Evolutionary conservation across 2,329 filamentous ascomycete species (phyloP), one percentile per base, ranked within the genome.

Genomic region (Cladosporium oxysporum): DNA sequence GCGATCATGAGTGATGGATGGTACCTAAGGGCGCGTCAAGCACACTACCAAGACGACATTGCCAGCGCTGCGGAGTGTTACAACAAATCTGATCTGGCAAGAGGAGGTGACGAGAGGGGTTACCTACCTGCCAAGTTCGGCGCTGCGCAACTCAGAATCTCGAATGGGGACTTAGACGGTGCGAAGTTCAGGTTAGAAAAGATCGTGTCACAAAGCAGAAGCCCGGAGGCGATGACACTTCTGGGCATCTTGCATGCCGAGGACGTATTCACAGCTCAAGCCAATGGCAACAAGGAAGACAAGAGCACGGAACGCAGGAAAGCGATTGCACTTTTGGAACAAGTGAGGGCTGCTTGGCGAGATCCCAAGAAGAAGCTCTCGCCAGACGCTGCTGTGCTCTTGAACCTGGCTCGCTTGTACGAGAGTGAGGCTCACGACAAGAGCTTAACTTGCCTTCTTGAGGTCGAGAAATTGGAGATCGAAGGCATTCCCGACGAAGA

Each of bases 1-100:
- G 92, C 93, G 3, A 92, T 98, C 77, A 94, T 94, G 28, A 97
- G 94, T 79, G 96, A 99, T 76, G 96, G 95, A 41, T 98, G 94
- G 93, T 99, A 97, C 79, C 81, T 98, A 10, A 86, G 98, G 49
- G 95, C 93, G 31, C 86, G 93, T 67, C 97, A 96, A 76, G 92
- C 94, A 69, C 95, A 99, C 76, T 92, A 92, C 71, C 86, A 88
- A 66, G 90, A 90, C 50, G 89, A 97, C 66, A 79, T 87, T 7
- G 84, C 89, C 23, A 89, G 88, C 65, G 94, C 95, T 1, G 87
- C 86, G 23, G 92, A 97, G 73, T 96, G 90, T 78, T 99, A 99
- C 79, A 88, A 89, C 64, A 90, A 91, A 71, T 91, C 96, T 1
- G 95, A 99, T 76, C 91, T 96, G 76, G 93, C 95, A 44, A 87